phyloP scores from a whole-genome alignment of 768 basidiomycete species.

The Macrocybe gigantea region DNA sequence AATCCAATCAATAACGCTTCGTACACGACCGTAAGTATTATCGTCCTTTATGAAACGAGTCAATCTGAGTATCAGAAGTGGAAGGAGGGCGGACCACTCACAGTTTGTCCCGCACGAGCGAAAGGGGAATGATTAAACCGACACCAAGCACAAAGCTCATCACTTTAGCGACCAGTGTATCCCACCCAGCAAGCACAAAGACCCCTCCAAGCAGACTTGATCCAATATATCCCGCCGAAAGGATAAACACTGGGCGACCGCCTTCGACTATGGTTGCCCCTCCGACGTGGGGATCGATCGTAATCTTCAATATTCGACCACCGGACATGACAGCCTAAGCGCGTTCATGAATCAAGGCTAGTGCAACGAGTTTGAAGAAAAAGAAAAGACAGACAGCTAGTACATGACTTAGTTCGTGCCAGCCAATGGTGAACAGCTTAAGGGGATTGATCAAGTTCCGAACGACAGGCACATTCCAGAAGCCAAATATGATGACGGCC shows the following conservation, averaged over 20 bases:
- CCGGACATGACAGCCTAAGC: slow-evolving; percentile 71
- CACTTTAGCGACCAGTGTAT: slow-evolving; percentile 87
- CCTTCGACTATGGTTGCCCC: slow-evolving; percentile 76
- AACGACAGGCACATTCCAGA: slow-evolving; percentile 83
- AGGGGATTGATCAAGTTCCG: slow-evolving; percentile 77
- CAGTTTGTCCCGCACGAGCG: slow-evolving; percentile 88
- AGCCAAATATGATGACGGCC: slow-evolving; percentile 79
- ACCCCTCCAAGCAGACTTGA: slow-evolving; percentile 77
- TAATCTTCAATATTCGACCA: slow-evolving; percentile 71
- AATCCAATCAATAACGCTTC: slow-evolving; percentile 87
- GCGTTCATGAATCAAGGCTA: slow-evolving; percentile 1
- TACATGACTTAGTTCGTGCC: slow-evolving; percentile 86
- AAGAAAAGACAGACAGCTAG: slow-evolving; percentile 45
- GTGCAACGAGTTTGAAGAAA: neutral
- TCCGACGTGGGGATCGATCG: slow-evolving; percentile 80
- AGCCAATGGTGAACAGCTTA: slow-evolving; percentile 84
- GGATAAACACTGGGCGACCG: slow-evolving; percentile 64
- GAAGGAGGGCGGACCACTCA: slow-evolving; percentile 30
- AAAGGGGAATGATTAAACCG: slow-evolving; percentile 79
- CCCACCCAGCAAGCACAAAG: slow-evolving; percentile 81
- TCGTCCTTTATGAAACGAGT: slow-evolving; percentile 53
- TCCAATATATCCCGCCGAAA: slow-evolving; percentile 78
- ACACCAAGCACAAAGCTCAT: slow-evolving; percentile 88
- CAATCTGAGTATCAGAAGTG: neutral
- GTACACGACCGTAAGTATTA: slow-evolving; percentile 73